Evolutionary conservation across 2,329 filamentous ascomycete species (phyloP), one percentile per base, ranked within the genome.

Genomic region (Pezicula neosporulosa): DNA sequence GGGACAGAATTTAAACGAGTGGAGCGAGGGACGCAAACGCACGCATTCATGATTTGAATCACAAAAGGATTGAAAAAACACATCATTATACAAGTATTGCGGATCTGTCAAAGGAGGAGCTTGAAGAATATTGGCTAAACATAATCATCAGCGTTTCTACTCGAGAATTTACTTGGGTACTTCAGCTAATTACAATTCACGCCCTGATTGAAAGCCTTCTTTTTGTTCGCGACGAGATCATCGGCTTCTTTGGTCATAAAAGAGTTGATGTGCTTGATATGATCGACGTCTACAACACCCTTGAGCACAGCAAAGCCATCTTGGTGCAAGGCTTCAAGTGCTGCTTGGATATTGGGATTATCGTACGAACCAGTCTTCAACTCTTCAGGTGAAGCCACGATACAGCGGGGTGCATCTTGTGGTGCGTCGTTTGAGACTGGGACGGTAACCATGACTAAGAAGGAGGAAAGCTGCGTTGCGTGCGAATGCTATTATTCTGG

Each of bases 41-140:
- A 71, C 67, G 63, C 62, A 53, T 71, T 72, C 47, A 68, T 67
- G 2, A 72, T 48, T 48, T 74, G 70, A 24, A 72, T 62, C 18
- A 73, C 61, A 51, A 70, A 72, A 0, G 67, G 61, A 53, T 73
- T 72, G 60, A 72, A 73, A 73, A 55, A 71, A 72, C 3, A 73
- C 60, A 56, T 72, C 70, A 43, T 70, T 61, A 50, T 66, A 64
- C 1, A 71, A 57, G 30, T 64, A 62, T 8, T 65, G 58, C 2
- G 62, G 46, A 19, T 70, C 54, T 15, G 55, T 65, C 13, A 72
- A 49, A 6, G 69, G 70, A 8, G 70, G 68, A 10, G 59, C 61
- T 53, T 73, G 70, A 3, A 73, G 61, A 51, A 73, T 67, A 53
- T 72, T 72, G 16, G 69, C 68, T 70, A 21, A 19, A 15, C 6